A percentile compares a stretch with the other conserved stretches of the same genome.
Conservation (phyloP, 1,284 basidiomycete genomes). For the Ganoderma leucocontextum region DNA sequence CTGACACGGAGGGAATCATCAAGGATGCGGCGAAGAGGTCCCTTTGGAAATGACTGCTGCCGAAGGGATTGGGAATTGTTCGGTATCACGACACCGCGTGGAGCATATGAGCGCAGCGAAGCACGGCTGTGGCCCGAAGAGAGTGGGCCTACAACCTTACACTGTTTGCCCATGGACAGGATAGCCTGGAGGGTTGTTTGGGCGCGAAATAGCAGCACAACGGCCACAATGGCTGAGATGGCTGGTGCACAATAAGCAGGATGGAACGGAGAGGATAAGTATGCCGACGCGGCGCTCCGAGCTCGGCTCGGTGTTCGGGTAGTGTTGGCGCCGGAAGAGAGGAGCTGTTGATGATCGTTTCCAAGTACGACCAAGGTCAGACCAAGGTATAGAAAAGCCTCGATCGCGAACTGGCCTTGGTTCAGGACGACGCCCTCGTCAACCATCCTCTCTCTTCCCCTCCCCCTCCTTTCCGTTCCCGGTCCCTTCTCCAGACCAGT, state of each 20-base stretch:
- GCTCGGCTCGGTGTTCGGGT: conserved; percentile 7
- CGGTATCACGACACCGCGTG: conserved; percentile 23
- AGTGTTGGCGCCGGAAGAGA: conserved; percentile 3
- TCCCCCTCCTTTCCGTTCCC: conserved; percentile 24
- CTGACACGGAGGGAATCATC: not conserved
- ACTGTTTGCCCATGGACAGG: not conserved
- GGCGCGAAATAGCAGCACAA: not conserved
- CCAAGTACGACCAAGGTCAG: conserved; percentile 29
- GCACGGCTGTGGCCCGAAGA: not conserved
- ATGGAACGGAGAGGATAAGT: conserved; percentile 1
- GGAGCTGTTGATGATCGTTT: conserved; percentile 25
- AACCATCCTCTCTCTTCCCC: conserved; percentile 21
- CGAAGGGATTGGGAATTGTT: not conserved
- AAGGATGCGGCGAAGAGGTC: not conserved
- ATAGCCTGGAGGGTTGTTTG: not conserved
- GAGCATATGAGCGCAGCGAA: conserved; percentile 5
- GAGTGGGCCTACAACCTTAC: not conserved
- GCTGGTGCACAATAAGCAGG: not conserved
- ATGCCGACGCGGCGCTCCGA: conserved; percentile 8
- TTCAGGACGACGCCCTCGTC: conserved; percentile 31
- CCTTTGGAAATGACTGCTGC: not conserved
- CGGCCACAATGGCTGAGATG: conserved; percentile 2
- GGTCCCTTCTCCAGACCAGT: conserved; percentile 23
- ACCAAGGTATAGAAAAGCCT: conserved; percentile 25
- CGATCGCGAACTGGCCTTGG: conserved; percentile 7